A percentile compares a stretch with the other conserved stretches of the same genome.
These are phyloP conservation scores for Jacaranda mimosifolia DNA, from an alignment of 257 asterid genomes.

Conservation along the genomic window DNA sequence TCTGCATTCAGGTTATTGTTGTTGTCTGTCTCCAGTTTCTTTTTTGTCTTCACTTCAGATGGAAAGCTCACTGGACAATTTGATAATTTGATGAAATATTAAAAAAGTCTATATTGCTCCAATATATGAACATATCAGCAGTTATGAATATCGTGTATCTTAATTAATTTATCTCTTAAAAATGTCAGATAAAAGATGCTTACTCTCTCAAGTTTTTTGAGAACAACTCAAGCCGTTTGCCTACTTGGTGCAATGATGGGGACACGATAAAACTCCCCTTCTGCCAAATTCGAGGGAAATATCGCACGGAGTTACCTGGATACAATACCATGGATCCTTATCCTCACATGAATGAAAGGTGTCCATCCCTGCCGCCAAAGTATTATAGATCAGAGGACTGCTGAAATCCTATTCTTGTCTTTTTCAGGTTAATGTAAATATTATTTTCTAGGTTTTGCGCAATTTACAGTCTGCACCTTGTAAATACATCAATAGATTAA, in stretches of 20 bases:
- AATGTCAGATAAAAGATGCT: slow-evolving; percentile 89
- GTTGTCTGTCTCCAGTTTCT: background rate
- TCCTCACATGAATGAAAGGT: slow-evolving; percentile 87
- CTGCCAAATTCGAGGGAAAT: slow-evolving; percentile 88
- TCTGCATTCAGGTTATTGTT: background rate
- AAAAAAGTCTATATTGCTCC: background rate
- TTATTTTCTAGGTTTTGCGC: slow-evolving; percentile 27
- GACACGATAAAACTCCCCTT: slow-evolving; percentile 83
- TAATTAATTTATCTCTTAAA: slow-evolving; percentile 36
- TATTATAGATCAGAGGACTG: slow-evolving; percentile 73
- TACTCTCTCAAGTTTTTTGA: slow-evolving; percentile 80
- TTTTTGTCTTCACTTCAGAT: too few species aligned
- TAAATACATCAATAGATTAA: slow-evolving; percentile 22
- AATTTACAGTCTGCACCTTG: background rate
- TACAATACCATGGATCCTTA: slow-evolving; percentile 79
- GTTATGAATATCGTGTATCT: background rate
- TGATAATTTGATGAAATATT: too few species aligned
- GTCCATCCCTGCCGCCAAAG: slow-evolving; percentile 85
- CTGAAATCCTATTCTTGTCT: slow-evolving; percentile 43
- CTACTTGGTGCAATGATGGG: slow-evolving; percentile 88
- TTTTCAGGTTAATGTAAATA: background rate
- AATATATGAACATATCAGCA: background rate
- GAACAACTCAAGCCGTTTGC: slow-evolving; percentile 76
- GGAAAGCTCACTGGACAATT: too few species aligned
- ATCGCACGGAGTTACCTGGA: slow-evolving; percentile 88